Evolutionary conservation across 139 green algal species (phyloP), one percentile per base, ranked within the genome.

Genomic region (Edaphochlamys debaryana): DNA sequence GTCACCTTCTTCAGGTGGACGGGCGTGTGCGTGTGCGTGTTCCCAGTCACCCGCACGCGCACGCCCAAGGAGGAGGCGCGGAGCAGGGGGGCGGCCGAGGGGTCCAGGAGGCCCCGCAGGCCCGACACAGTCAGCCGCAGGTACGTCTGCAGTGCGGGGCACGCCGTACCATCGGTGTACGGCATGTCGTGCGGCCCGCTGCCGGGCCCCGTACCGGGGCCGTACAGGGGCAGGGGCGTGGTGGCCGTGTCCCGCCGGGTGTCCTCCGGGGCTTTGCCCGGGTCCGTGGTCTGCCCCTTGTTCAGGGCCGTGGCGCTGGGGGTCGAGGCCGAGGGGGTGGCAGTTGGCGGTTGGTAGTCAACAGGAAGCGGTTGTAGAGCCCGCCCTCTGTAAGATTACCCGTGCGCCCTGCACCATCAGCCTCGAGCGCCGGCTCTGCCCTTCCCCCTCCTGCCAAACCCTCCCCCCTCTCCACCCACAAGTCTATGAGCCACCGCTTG

Each of bases 281-380:
- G n/a, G n/a, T n/a, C n/a, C n/a, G n/a, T n/a, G n/a, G n/a, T n/a
- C n/a, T n/a, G n/a, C 9, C 67, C 88, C 8, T 50, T 1, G 68
- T 92, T 93, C 76, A 93, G 30, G 27, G 82, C 70, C 36, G 76
- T 70, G 45, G 88, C 88, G 11, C 45, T 54, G 45, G 11, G 45
- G 13, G 45, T 13, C 11, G 45, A n/a, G n/a, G n/a, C n/a, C n/a
- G n/a, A n/a, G n/a, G n/a, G n/a, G n/a, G n/a, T n/a, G n/a, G n/a
- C n/a, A n/a, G n/a, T n/a, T n/a, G n/a, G n/a, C n/a, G n/a, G n/a
- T n/a, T n/a, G n/a, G n/a, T n/a, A n/a, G n/a, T n/a, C n/a, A n/a
- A n/a, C n/a, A n/a, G n/a, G n/a, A n/a, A n/a, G n/a, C n/a, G n/a
- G n/a, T n/a, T n/a, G n/a, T n/a, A n/a, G n/a, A n/a, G n/a, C n/a